Base-by-base conservation (phyloP, 2,329 filamentous ascomycete species). In the Calycina herbarum region DNA sequence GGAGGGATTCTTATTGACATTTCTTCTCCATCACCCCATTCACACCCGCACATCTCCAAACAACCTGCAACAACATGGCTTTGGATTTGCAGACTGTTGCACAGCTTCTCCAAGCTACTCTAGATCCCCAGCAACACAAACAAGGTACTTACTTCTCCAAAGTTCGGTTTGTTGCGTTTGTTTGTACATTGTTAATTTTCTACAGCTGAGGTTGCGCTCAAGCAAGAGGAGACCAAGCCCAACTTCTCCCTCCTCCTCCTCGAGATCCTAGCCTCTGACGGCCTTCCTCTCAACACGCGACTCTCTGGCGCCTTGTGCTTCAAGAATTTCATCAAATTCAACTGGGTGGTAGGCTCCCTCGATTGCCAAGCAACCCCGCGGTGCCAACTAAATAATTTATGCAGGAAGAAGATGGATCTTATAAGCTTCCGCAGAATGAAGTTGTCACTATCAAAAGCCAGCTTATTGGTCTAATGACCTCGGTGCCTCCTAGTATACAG, bases 321-420 rank as follows among this genome's bases (percentile, higher is more conserved):
- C 86, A 99, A 99, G 81, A 99, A 99, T 82, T 96, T 97, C 79
- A 93, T 99, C 76, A 91, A 91, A 78, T 88, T 91, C 76, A 95
- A 93, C 82, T 99, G 96, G 87, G 92, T 93, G 73, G 88, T 90
- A 79, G 72, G 86, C 82, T 57, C 65, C 60, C 58, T 29, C 56
- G 51, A 13, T 42, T n/a, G 17, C 8, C 29, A 29, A 31, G 45
- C 54, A 51, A 20, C 42, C 38, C 13, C 24, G n/a, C 24, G 40
- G 31, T 54, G 24, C 63, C 45, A 62, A 54, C 70, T 75, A 42
- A 69, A 24, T 54, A 24, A 24, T 31, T 13, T 35, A 42, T 63
- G 24, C 66, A 90, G 82, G 92, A 98, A 78, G 94, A 97, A 76
- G 92, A 97, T 79, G 94, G 95, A 76, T 90, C 91, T 78, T 95